phyloP scores from a whole-genome alignment of 352 stramenopile species.

The Globisporangium parvum region DNA sequence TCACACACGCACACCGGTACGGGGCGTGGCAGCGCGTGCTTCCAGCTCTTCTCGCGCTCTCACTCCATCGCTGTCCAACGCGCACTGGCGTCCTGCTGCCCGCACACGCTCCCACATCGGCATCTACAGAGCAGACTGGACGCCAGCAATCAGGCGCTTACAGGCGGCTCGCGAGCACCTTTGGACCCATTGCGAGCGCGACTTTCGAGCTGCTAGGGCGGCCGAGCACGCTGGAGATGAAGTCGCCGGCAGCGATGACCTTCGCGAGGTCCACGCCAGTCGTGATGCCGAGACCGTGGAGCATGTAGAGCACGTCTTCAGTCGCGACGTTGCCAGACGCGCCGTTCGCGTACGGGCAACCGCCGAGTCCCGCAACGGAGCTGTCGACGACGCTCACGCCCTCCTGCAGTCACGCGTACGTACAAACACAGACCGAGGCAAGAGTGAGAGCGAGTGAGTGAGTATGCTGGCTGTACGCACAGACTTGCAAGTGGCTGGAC shows the following conservation, averaged over 20 bases:
- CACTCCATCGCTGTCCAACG: too few relatives aligned
- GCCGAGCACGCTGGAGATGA: conserved; percentile 83
- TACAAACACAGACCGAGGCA: background rate
- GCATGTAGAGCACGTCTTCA: conserved; percentile 97
- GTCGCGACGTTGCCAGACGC: conserved; percentile 96
- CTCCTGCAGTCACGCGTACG: conserved; percentile 39
- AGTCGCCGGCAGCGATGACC: conserved; percentile 87
- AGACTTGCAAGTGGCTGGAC: too few relatives aligned
- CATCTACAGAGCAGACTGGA: background rate
- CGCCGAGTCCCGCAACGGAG: conserved; percentile 93
- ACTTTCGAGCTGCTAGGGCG: conserved; percentile 86
- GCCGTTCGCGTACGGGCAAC: conserved; percentile 95
- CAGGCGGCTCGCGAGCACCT: conserved; percentile 35
- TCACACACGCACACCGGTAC: background rate
- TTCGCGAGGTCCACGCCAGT: conserved; percentile 93
- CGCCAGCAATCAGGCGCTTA: conserved; percentile 16
- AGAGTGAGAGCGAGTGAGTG: background rate
- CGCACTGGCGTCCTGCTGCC: background rate
- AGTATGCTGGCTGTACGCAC: background rate
- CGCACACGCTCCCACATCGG: background rate
- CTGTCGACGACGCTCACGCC: conserved; percentile 93
- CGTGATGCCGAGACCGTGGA: conserved; percentile 92
- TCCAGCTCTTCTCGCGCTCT: background rate
- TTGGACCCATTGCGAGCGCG: conserved; percentile 52
- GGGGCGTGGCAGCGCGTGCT: background rate